Base-by-base conservation (phyloP, 495 filamentous ascomycete genomes). In the Daldinia bambusicola region DNA sequence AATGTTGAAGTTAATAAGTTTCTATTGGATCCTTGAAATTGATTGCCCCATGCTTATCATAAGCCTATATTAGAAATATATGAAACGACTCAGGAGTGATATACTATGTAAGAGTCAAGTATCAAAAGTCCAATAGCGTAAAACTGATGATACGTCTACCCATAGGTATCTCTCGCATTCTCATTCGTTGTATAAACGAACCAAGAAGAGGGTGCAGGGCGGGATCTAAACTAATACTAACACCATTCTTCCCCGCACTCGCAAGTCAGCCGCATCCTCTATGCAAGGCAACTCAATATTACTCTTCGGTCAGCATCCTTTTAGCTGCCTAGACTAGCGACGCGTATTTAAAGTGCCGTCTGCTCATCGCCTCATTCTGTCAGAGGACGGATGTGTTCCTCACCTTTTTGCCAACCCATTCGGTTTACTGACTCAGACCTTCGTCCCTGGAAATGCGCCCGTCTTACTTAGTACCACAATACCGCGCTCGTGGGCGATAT, bases 391-490 rank as follows among this genome's bases (percentile, higher is more conserved):
- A 34, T 52, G 5, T 32, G 43, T 30, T 18, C 64, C 48, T 62
- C 40, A 48, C 6, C 30, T 64, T 8, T 57, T n/a, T 31, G 6
- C 40, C 51, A 30, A 56, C 26, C 55, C 20, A 7, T 64, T 22
- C 31, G 45, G 22, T 22, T 34, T 31, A 43, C 52, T 60, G 66
- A 66, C 66, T 91, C 88, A 97, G 55, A 98, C 89, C 12, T 92
- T 92, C 6, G 95, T 99, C n/a, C 95, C 95, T 1, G 95, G 95
- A 77, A 99, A 99, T 4, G 95, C 94, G 48, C 92, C 92, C 22
- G 82, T 88, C 78, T 97, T 97, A 79, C 92, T 97, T 63, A 99
- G 81, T 34, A 99, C 95, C 18, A 98, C 90, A 57, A 91, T 92
- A 61, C 92, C 92, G 52, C 89, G 89, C 58, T 97, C 94, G 63